phyloP scores from a whole-genome alignment of 2,329 filamentous ascomycete genomes.

The Teratosphaeria viscida region DNA sequence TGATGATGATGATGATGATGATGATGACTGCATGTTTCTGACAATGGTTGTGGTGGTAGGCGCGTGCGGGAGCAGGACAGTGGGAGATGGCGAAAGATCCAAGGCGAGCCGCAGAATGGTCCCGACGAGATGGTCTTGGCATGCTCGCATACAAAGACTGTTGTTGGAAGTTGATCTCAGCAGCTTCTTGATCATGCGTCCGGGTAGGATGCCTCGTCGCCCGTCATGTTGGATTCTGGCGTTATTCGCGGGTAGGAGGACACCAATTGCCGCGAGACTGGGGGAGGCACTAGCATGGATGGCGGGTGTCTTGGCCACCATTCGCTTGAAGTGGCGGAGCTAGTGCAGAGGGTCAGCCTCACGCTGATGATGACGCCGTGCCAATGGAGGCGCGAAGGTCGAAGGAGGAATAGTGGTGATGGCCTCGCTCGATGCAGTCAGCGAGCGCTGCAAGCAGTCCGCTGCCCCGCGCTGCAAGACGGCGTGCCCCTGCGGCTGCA shows the following conservation, averaged over 20 bases:
- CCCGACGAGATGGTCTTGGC: no score
- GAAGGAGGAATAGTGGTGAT: background rate
- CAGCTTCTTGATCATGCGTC: background rate
- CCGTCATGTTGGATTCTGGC: background rate
- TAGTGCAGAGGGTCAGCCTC: background rate
- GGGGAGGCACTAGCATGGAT: background rate
- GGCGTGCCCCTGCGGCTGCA: background rate
- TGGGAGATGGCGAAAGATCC: no score
- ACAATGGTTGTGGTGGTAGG: background rate
- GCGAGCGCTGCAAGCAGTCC: background rate
- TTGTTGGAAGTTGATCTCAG: background rate
- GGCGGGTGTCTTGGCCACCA: background rate
- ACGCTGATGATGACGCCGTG: background rate
- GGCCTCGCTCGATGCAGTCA: background rate
- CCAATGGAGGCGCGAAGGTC: background rate
- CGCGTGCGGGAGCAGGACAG: background rate
- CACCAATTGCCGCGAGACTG: background rate
- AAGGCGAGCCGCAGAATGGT: no score
- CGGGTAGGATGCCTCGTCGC: background rate
- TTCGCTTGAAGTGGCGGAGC: background rate
- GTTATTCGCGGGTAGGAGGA: background rate
- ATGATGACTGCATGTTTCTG: no score
- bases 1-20: no score
- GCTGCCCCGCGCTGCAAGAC: background rate
- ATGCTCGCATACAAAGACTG: no score